Base-by-base conservation (phyloP, 805 yeast genomes). In the Dipodascus geniculatus region DNA sequence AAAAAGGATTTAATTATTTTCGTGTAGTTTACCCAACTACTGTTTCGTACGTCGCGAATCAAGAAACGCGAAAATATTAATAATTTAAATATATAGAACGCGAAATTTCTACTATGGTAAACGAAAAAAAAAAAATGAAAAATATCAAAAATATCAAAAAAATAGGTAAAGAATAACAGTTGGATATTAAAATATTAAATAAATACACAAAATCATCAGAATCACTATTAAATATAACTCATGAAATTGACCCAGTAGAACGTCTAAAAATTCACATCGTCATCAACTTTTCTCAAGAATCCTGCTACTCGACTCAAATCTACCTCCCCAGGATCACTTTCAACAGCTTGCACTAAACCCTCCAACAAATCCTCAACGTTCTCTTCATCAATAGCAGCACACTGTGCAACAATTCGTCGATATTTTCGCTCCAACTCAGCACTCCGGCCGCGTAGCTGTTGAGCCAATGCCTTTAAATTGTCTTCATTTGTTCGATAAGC, bases 271-370 rank as follows among this genome's bases (percentile, higher is more conserved):
- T 38, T 38, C 20, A 38, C 44, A n/a, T 22, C 55, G 22, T 56
- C 58, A 31, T 75, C 78, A 51, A 77, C 76, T 57, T 74, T 78
- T 48, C 74, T 70, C 60, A 81, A 65, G 61, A 81, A 80, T 11
- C 79, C 81, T 23, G 78, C 74, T 16, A 78, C 78, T 38, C 80
- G 65, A 22, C 76, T 76, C 62, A 80, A 73, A 62, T 80, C 85
- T 38, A 80, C 79, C 56, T 79, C 83, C 57, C 78, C 85, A 1
- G 87, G 85, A 64, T 84, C 90, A 57, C 91, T 85, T 58, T 90
- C 96, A 3, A 91, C 96, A 19, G 96, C 96, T 63, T 83, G 85
- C 31, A 93, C 79, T 51, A 91, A 74, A 2, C 91, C 95, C 58
- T 87, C 93, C 51, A 91, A 74, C 61, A 93, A 76, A 53, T 75